A percentile compares a stretch with the other conserved stretches of the same genome.
Conservation (phyloP, 768 basidiomycete species). For the Macrolepiota albuminosa region DNA sequence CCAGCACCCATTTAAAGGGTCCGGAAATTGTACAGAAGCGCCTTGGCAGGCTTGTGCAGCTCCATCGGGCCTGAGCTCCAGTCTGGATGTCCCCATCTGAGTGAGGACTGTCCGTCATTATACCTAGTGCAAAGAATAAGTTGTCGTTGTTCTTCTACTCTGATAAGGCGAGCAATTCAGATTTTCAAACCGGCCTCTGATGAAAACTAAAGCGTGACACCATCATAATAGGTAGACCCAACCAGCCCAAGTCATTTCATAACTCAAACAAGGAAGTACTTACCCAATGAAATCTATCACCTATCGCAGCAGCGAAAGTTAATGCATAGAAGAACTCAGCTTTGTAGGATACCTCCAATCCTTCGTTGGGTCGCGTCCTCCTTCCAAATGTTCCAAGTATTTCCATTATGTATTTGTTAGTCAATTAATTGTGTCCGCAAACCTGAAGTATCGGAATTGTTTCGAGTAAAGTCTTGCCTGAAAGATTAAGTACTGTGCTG, state of each 20-base stretch:
- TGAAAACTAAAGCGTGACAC: background rate
- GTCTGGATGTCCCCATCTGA: too few species aligned
- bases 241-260: background rate
- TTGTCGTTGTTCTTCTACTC: background rate
- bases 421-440: background rate
- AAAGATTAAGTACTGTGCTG: background rate
- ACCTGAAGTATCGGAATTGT: background rate
- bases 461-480: background rate
- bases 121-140: too few species aligned
- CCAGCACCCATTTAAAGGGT: too few species aligned
- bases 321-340: too few species aligned
- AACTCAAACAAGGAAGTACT: background rate
- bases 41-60: too few species aligned
- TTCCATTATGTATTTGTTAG: background rate
- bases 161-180: too few species aligned
- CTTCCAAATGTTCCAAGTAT: background rate
- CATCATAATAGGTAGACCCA: background rate
- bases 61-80: too few species aligned
- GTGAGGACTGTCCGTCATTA: too few species aligned
- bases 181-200: background rate
- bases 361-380: background rate
- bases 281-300: background rate
- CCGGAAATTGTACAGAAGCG: too few species aligned
- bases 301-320: background rate
- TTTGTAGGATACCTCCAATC: background rate